Evolutionary conservation across 768 basidiomycete genomes (phyloP), one percentile per base, ranked within the genome.

Genomic region (Mycena olivaceomarginata): DNA sequence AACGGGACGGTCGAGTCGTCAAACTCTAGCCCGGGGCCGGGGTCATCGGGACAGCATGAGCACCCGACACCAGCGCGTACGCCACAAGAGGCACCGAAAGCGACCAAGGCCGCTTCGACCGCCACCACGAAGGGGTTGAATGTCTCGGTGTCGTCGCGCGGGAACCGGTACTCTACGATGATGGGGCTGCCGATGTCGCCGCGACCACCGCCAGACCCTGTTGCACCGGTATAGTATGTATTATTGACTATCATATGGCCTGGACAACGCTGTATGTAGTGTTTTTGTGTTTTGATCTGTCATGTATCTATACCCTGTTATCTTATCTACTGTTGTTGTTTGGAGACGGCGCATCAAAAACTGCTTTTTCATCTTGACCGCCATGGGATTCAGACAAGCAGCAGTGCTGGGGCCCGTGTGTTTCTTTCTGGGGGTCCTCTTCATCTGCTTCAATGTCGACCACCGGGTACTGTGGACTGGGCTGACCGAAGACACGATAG

Each of bases 311-410:
- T 74, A 74, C 66, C 65, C 62, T 65, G 51, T 73, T 74, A 70
- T 59, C 70, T 63, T 69, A 67, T 60, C 57, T 67, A n/a, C 22
- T 40, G 40, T 59, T 53, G 31, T 64, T 53, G 9, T 22, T 59
- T 31, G 7, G 25, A 15, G 37, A 16, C 13, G 65, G 57, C 57
- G 45, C 73, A 68, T 67, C 73, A 68, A 67, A 18, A 43, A 37
- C 22, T 12, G 31, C 31, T 53, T 64, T 67, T 64, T 31, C 40
- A 25, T 22, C 56, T 53, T n/a, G 10, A 65, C 77, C 66, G n/a
- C 46, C 10, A 98, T 98, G 97, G 95, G 95, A 62, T 99, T 98
- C 90, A 91, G 91, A 83, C 94, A 96, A 83, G 97, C 96, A 56
- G 94, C 96, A n/a, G 92, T 98, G 39, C 91, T 98, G 57, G 93